Evolutionary conservation across 148 eudicot genomes (phyloP).

Genomic region (Amaranthus cruentus): DNA sequence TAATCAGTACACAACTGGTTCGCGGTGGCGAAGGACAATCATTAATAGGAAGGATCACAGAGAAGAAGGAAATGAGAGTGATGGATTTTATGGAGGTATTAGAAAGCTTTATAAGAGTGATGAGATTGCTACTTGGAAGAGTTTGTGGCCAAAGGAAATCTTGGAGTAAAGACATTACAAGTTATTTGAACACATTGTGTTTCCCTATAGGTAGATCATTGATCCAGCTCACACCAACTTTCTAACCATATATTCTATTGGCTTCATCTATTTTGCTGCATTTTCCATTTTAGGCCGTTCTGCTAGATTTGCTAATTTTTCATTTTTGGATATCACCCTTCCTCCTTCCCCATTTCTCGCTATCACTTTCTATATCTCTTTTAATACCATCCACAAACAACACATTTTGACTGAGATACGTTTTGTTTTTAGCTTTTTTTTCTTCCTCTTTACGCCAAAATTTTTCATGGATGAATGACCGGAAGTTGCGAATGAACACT

Average conservation of each 20-base stretch:
- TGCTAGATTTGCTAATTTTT: too few relatives aligned
- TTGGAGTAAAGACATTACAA: conserved; percentile 43
- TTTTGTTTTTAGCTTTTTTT: not conserved
- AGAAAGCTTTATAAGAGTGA: conserved; percentile 46
- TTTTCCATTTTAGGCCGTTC: too few relatives aligned
- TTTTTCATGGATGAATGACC: too few relatives aligned
- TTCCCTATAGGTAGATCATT: not conserved
- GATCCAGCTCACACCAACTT: not conserved
- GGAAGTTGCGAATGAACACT: too few relatives aligned
- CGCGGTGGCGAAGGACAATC: conserved; percentile 64
- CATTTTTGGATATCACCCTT: too few relatives aligned
- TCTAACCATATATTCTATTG: too few relatives aligned
- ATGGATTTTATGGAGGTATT: conserved; percentile 90
- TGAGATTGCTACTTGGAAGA: conserved; percentile 74
- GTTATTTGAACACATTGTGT: too few relatives aligned
- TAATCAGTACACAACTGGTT: conserved; percentile 72
- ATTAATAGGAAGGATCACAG: conserved; percentile 67
- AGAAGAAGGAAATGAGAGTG: conserved; percentile 85
- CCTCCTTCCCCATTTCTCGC: too few relatives aligned
- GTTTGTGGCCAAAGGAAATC: conserved; percentile 68
- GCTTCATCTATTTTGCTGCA: too few relatives aligned
- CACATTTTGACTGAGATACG: too few relatives aligned
- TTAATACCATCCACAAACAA: too few relatives aligned
- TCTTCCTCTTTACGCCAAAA: not conserved
- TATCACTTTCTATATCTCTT: too few relatives aligned